These are phyloP conservation scores for Collybiopsis confluens DNA, from an alignment of 768 basidiomycete species.

Conservation along the genomic window DNA sequence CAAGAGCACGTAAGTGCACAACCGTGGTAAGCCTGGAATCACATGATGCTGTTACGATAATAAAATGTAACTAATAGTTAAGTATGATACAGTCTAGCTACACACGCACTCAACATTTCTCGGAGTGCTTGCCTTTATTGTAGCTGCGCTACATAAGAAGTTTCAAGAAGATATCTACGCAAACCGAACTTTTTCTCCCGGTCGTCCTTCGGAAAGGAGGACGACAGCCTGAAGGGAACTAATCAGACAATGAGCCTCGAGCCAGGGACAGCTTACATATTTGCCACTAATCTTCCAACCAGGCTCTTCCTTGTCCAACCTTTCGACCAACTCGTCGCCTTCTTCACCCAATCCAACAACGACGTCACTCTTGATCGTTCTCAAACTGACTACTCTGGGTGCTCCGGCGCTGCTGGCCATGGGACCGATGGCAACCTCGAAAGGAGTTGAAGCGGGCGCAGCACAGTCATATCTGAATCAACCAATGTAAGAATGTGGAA, in stretches of 20 bases:
- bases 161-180: constrained; percentile 43
- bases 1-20: no score
- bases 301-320: constrained; percentile 77
- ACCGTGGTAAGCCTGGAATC: no score
- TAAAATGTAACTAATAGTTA: no score
- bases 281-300: constrained; percentile 98
- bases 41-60: no score
- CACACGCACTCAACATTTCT: no score
- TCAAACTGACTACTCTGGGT: constrained; percentile 78
- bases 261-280: constrained; percentile 53
- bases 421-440: constrained; percentile 87
- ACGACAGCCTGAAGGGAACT: constrained; percentile 65
- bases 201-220: constrained; percentile 81
- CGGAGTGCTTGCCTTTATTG: no score
- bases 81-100: no score
- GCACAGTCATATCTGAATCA: constrained; percentile 63
- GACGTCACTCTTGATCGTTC: constrained; percentile 94
- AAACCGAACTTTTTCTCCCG: constrained; percentile 84
- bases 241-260: not conserved
- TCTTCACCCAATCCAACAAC: constrained; percentile 78
- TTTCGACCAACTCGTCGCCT: constrained; percentile 68
- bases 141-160: no score
- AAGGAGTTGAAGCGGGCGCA: constrained; percentile 81
- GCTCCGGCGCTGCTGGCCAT: constrained; percentile 88
- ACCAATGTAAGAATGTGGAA: no score